Evolutionary conservation across 2,329 filamentous ascomycete species (phyloP), one percentile per base, ranked within the genome.

Genomic region (Trichoderma sp.): DNA sequence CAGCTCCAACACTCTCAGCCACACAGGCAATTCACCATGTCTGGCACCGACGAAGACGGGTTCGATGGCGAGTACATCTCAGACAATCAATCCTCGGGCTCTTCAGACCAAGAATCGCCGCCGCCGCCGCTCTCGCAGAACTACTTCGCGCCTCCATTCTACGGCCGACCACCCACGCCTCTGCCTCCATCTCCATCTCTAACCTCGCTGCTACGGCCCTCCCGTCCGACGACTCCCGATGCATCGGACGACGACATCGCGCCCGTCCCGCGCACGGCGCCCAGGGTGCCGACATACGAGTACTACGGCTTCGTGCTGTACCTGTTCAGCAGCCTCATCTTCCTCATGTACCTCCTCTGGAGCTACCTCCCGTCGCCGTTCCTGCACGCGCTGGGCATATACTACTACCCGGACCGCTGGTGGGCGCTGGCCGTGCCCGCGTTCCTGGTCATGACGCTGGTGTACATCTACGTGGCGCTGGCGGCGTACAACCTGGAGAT

Each of bases 231-330:
- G 2, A 98, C 95, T 0, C 95, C 96, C 15, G 95, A 98, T 79
- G 93, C 91, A 50, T 97, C 93, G 0, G 95, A 97, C 82, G 92
- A 95, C 75, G 95, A 98, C 76, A 89, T 97, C 17, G 93, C 94
- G 5, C 92, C 94, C 62, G 89, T 97, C 20, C 93, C 95, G 6
- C 92, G 94, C 70, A 95, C 94, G 2, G 92, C 92, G 68, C 96
- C 96, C 2, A 94, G 96, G 79, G 95, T 99, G 3, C 96, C 96
- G n/a, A 99, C 96, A 0, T 98, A 99, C 84, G 96, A 99, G 80
- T 99, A 98, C 88, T 98, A 98, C 81, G 96, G 96, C 80, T 99
- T 99, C 83, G 95, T 97, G 68, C 88, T 99, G 64, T 98, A 99
- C 84, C 88, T 99, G 50, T 93, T 95, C 79, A 95, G 92, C 73